These are phyloP conservation scores for Tripterygium wilfordii DNA, from an alignment of 177 flowering plant species.

Conservation along the genomic window DNA sequence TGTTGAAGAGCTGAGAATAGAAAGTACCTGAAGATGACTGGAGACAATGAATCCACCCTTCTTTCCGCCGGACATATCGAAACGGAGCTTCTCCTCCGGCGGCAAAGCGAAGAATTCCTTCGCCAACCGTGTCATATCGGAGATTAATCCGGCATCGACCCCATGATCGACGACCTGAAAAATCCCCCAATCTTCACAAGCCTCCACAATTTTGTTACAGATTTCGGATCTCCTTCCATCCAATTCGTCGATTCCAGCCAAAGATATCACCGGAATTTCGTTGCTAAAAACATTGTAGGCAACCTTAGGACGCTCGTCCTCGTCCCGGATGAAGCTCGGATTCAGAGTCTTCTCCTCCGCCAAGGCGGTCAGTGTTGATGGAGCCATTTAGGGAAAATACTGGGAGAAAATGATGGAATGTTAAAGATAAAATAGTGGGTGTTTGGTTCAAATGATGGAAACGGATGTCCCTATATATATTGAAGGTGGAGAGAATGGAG, in stretches of 20 bases:
- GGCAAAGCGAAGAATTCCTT: slow-evolving; percentile 68
- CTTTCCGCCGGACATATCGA: slow-evolving; percentile 83
- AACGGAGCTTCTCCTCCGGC: slow-evolving; percentile 72
- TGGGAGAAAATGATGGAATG: too few relatives aligned
- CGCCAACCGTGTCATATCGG: slow-evolving; percentile 59
- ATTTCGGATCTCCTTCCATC: slow-evolving; percentile 42
- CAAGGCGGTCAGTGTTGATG: slow-evolving; percentile 46
- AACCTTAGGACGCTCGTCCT: slow-evolving; percentile 80
- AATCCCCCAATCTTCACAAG: slow-evolving; percentile 85
- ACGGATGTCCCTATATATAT: too few relatives aligned
- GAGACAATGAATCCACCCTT: slow-evolving; percentile 88
- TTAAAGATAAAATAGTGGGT: too few relatives aligned
- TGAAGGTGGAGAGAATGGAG: too few relatives aligned
- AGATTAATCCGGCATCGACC: slow-evolving; percentile 42
- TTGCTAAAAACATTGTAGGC: slow-evolving; percentile 68
- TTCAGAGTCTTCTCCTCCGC: slow-evolving; percentile 46
- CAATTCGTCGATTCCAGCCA: slow-evolving; percentile 53
- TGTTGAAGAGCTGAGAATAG: too few relatives aligned
- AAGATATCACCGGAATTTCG: slow-evolving; percentile 69
- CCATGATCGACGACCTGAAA: slow-evolving; percentile 89
- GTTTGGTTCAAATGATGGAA: too few relatives aligned
- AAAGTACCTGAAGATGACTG: slow-evolving; percentile 65
- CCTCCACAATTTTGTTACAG: slow-evolving; percentile 56
- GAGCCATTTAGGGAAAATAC: slow-evolving; percentile 42
- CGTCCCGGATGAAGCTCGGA: slow-evolving; percentile 59